Percentiles rank a stretch among this genome's conserved stretches.
Conservation (phyloP, 2,329 filamentous ascomycete genomes). For the Phoma sp. region DNA sequence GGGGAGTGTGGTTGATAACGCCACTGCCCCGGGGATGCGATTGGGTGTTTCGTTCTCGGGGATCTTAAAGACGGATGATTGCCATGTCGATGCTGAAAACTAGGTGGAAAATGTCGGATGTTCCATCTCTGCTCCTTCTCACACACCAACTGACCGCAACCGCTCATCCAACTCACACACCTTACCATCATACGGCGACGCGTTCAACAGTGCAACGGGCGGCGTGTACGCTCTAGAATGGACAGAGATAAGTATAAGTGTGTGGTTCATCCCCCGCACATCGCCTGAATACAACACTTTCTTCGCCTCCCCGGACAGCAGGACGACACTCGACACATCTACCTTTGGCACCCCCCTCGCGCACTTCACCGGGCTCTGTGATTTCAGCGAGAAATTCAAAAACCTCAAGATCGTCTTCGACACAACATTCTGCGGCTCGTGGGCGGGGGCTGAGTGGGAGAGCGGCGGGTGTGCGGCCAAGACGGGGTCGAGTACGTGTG, state of each 20-base stretch:
- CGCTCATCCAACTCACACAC: too few species aligned
- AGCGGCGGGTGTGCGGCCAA: slow-evolving; percentile 31
- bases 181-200: slow-evolving; percentile 41
- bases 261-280: slow-evolving; percentile 53
- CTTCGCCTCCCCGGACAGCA: neutral
- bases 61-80: slow-evolving; percentile 54
- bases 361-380: slow-evolving; percentile 51
- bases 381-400: slow-evolving; percentile 55
- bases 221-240: slow-evolving; percentile 54
- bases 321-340: slow-evolving; percentile 22
- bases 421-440: slow-evolving; percentile 61
- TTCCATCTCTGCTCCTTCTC: slow-evolving; percentile 38
- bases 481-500: slow-evolving; percentile 58
- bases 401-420: slow-evolving; percentile 53
- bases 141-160: slow-evolving; percentile 12
- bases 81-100: slow-evolving; percentile 25
- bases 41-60: slow-evolving; percentile 50
- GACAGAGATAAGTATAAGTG: slow-evolving; percentile 45
- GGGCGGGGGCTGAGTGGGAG: slow-evolving; percentile 66
- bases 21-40: slow-evolving; percentile 4
- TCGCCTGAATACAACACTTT: slow-evolving; percentile 30
- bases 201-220: slow-evolving; percentile 46
- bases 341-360: slow-evolving; percentile 40
- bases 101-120: neutral
- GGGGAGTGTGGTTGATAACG: slow-evolving; percentile 34